Evolutionary conservation across 2,329 filamentous ascomycete species (phyloP), one percentile per base, ranked within the genome.

Genomic region (Cordyceps sp.): DNA sequence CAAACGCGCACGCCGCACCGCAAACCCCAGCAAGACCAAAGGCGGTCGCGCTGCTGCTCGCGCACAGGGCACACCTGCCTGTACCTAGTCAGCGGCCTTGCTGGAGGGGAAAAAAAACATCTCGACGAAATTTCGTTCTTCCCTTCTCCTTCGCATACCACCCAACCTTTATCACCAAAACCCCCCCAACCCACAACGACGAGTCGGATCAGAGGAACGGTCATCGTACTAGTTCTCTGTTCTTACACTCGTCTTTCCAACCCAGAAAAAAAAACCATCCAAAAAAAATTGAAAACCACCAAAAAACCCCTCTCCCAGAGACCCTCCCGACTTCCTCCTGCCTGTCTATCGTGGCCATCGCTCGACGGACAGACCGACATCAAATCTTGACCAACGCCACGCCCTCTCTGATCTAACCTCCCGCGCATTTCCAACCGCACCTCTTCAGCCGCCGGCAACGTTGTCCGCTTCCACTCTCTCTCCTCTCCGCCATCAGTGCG

Each of bases 281-380:
- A 64, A 71, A 73, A 73, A 73, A 73, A 70, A 47, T 50, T 57
- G 58, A 64, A 69, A 73, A 71, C 57, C 54, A 53, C 42, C 49
- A 50, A 59, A 59, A 69, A 72, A 64, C n/a, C n/a, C n/a, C n/a
- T n/a, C n/a, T n/a, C n/a, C n/a, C n/a, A n/a, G n/a, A n/a, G n/a
- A n/a, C n/a, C n/a, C n/a, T n/a, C n/a, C n/a, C n/a, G n/a, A n/a
- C n/a, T n/a, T n/a, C n/a, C n/a, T n/a, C n/a, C n/a, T n/a, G n/a
- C n/a, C n/a, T n/a, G n/a, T n/a, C n/a, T n/a, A n/a, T n/a, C n/a
- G n/a, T n/a, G n/a, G n/a, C n/a, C n/a, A n/a, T n/a, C n/a, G n/a
- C n/a, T n/a, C n/a, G n/a, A n/a, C n/a, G n/a, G n/a, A n/a, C n/a
- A n/a, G n/a, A n/a, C n/a, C n/a, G n/a, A n/a, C n/a, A n/a, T n/a